phyloP scores from a whole-genome alignment of 768 basidiomycete genomes.

The Steccherinum ochraceum region DNA sequence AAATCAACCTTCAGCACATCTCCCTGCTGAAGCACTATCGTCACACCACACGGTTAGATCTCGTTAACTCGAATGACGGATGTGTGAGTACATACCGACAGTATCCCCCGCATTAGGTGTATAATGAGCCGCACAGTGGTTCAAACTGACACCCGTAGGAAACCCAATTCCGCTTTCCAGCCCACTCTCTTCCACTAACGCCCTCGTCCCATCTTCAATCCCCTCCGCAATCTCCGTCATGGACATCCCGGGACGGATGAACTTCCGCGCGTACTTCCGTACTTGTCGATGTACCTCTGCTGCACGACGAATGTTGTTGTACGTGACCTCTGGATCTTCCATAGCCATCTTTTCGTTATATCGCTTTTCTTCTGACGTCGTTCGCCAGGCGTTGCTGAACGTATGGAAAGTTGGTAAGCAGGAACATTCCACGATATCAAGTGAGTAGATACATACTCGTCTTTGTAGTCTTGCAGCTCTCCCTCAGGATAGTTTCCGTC shows the following conservation, averaged over 20 bases:
- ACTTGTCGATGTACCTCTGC: conserved; percentile 97
- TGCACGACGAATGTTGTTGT: conserved; percentile 83
- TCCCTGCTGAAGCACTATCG: conserved; percentile 66
- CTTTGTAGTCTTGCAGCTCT: conserved; percentile 84
- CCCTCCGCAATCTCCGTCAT: conserved; percentile 92
- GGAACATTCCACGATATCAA: not conserved
- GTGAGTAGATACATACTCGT: conserved; percentile 60
- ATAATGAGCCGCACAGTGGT: conserved; percentile 95
- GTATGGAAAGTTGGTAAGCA: not conserved
- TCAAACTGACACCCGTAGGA: conserved; percentile 91
- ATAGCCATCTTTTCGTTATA: conserved; percentile 71
- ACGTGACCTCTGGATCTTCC: conserved; percentile 80
- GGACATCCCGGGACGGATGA: conserved; percentile 87
- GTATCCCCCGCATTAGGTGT: conserved; percentile 93
- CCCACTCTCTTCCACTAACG: conserved; percentile 88
- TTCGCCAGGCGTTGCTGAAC: conserved; percentile 79
- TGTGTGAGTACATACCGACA: conserved; percentile 51
- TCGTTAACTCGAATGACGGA: conserved; percentile 5
- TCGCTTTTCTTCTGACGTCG: conserved; percentile 86
- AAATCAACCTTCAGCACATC: conserved; percentile 97
- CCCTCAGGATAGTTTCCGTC: conserved; percentile 88
- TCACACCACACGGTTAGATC: too few species aligned
- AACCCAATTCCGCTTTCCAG: conserved; percentile 87
- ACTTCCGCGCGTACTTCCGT: conserved; percentile 71
- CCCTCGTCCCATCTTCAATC: conserved; percentile 88